Base-by-base conservation (phyloP, 805 yeast genomes). In the Yamadazyma scolyti region DNA sequence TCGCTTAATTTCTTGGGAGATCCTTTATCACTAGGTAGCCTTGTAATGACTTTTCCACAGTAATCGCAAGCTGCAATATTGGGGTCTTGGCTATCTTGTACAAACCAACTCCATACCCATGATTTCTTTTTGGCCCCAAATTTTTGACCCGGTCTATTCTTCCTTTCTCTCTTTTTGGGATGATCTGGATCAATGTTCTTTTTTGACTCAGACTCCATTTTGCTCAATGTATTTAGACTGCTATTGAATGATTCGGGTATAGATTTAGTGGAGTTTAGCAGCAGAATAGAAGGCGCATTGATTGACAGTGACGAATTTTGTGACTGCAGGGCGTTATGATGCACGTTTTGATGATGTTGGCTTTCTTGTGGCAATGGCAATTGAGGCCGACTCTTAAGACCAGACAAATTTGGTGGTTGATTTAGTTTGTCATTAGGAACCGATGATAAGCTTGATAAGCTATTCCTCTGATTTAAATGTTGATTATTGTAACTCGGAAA, bases 41-140 rank as follows among this genome's bases (percentile, higher is more conserved):
- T 51, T 16, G 57, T 57, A 21, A 75, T 64, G 9, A 65, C 56
- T 43, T 68, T 73, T 1, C 73, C 71, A 48, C 81, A 75, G 37
- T 51, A 61, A 37, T 73, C 77, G 50, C 81, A 75, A 3, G 68
- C 68, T 2, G 80, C 79, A 12, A 67, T 39, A 33, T 73, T 71
- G 29, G 69, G 61, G 41, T 75, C 71, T 12, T 40, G 40, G 11
- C 48, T 46, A 45, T 73, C 78, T 43, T 75, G 80, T 9, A 60
- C 60, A 44, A 75, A 75, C 80, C 81, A 75, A 13, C 66, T 52
- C 81, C 81, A 75, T 9, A 75, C 79, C 80, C 80, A 75, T 19
- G 77, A 72, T 42, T 66, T 69, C 61, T 75, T 75, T 44, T 73
- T 74, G 11, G 81, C 81, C 11, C 81, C 81, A 37, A 72, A 73